Evolutionary conservation across 805 yeast species (phyloP).

Genomic region (Myxozyma geophila): DNA sequence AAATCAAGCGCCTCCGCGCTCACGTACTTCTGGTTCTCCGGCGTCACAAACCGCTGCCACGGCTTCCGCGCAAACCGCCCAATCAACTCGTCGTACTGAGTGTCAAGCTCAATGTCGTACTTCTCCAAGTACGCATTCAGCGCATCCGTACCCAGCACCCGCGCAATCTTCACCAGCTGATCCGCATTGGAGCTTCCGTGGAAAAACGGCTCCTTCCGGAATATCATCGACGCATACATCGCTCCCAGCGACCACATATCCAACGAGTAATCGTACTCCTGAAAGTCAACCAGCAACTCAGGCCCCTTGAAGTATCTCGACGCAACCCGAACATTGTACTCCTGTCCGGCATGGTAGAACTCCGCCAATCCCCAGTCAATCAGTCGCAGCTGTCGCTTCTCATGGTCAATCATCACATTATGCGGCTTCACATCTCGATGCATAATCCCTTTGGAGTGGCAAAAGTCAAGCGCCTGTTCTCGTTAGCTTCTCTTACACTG

Average conservation of each 20-base stretch:
- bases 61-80: conserved; percentile 79
- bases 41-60: conserved; percentile 80
- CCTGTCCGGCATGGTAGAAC: conserved; percentile 86
- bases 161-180: conserved; percentile 85
- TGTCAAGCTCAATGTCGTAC: conserved; percentile 71
- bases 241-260: conserved; percentile 96
- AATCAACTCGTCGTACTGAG: conserved; percentile 73
- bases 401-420: conserved; percentile 92
- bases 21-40: conserved; percentile 68
- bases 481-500: background rate
- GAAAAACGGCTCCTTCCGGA: conserved; percentile 90
- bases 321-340: conserved; percentile 91
- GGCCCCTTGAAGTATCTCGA: conserved; percentile 94
- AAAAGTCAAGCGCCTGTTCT: conserved; percentile 75
- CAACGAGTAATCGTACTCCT: conserved; percentile 86
- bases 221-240: conserved; percentile 86
- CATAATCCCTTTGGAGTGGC: conserved; percentile 94
- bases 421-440: conserved; percentile 97
- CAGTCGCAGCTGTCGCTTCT: conserved; percentile 65
- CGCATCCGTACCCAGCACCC: conserved; percentile 85
- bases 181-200: conserved; percentile 90
- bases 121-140: conserved; percentile 68
- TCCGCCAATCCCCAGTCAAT: conserved; percentile 98
- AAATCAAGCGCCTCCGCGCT: conserved; percentile 77
- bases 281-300: conserved; percentile 81